Conservation (phyloP, 495 filamentous ascomycete species). For the Evansstolkia leycettana region DNA sequence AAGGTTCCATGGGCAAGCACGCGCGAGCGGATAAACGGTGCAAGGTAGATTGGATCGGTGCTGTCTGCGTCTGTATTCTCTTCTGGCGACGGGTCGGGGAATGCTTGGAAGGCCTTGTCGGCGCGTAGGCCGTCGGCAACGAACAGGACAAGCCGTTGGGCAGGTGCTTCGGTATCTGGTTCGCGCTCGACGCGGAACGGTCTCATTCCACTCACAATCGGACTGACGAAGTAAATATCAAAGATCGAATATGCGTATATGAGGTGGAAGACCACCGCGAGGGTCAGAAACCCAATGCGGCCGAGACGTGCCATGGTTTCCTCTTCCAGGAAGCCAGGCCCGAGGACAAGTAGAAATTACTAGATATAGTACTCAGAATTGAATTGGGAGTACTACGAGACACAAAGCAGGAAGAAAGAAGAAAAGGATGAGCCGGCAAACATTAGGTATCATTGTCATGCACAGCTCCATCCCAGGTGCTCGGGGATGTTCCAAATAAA, state of each 20-base stretch:
- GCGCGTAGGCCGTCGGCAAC: conserved; percentile 97
- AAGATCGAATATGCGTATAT: conserved; percentile 96
- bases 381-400: background rate
- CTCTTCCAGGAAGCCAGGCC: conserved; percentile 2
- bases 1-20: conserved; percentile 90
- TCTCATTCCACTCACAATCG: conserved; percentile 92
- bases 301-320: conserved; percentile 63
- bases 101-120: conserved; percentile 94
- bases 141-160: conserved; percentile 82
- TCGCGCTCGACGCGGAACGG: conserved; percentile 59
- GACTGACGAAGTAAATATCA: conserved; percentile 98
- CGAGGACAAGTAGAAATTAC: background rate
- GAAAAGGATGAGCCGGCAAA: conserved; percentile 2
- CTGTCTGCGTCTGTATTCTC: conserved; percentile 35
- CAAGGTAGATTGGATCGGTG: conserved; percentile 56
- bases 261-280: conserved; percentile 88
- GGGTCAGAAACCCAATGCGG: conserved; percentile 78
- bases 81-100: conserved; percentile 76
- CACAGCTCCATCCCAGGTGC: conserved; percentile 15
- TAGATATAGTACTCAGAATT: too few relatives aligned
- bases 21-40: conserved; percentile 87
- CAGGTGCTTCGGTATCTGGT: conserved; percentile 53
- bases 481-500: conserved; percentile 17
- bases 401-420: conserved; percentile 4
- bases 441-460: too few relatives aligned